These are phyloP conservation scores for Diaporthe citrichinensis DNA, from an alignment of 2,329 filamentous ascomycete genomes.

Conservation along the genomic window DNA sequence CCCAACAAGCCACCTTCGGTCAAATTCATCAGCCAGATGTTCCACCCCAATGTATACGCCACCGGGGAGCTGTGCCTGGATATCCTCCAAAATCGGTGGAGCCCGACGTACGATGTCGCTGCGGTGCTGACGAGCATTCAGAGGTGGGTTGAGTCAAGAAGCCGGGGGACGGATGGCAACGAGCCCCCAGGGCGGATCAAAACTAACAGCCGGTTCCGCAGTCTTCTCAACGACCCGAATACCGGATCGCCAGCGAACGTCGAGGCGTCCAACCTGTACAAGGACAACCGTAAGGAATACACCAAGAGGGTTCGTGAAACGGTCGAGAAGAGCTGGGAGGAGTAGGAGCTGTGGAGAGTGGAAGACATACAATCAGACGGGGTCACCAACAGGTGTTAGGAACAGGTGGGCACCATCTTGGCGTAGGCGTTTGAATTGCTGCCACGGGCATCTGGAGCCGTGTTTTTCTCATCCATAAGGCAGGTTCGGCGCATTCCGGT, in stretches of 20 bases:
- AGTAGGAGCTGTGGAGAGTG: slow-evolving; percentile 61
- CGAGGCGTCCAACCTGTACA: slow-evolving; percentile 97
- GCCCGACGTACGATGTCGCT: slow-evolving; percentile 97
- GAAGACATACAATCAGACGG: neutral
- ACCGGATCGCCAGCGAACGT: slow-evolving; percentile 99
- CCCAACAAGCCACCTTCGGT: slow-evolving; percentile 98
- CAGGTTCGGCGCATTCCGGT: slow-evolving; percentile 14
- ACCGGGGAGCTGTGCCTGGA: slow-evolving; percentile 97
- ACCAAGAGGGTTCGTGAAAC: slow-evolving; percentile 95
- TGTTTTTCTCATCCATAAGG: slow-evolving; percentile 17
- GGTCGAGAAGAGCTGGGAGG: slow-evolving; percentile 99
- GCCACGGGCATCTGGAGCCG: slow-evolving; percentile 5
- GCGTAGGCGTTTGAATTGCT: slow-evolving; percentile 28
- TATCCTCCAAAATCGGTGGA: slow-evolving; percentile 98
- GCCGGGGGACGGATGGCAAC: neutral
- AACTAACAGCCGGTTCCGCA: slow-evolving; percentile 55
- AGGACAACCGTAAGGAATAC: slow-evolving; percentile 97
- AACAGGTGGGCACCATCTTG: slow-evolving; percentile 6
- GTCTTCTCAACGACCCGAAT: slow-evolving; percentile 96
- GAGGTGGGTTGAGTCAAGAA: slow-evolving; percentile 69
- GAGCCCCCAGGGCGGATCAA: slow-evolving; percentile 44
- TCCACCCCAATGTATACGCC: slow-evolving; percentile 98
- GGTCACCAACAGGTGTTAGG: slow-evolving; percentile 1
- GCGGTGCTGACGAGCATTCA: slow-evolving; percentile 98
- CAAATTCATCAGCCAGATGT: slow-evolving; percentile 99